Percentiles rank a stretch among this genome's conserved stretches.
phyloP scores from a whole-genome alignment of 176 grass and related monocot species.

The maize (Zea mays) region Zm-B73-REFERENCE-NAM-5.0 NC_050100.1:168278001-168278500 shows the following conservation, averaged over 20 bases:
- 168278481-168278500: not conserved
- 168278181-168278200: not conserved
- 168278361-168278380: constrained; percentile 19
- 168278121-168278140: constrained; percentile 9
- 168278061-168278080: not conserved
- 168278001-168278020: constrained; percentile 7
- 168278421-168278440: not conserved
- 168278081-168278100: not conserved
- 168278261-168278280: not conserved
- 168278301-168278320: not conserved
- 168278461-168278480: not conserved
- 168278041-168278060: not conserved
- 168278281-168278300: too few relatives aligned
- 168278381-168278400: not conserved
- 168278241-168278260: constrained; percentile 8
- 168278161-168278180: not conserved
- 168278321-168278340: not conserved
- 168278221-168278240: not conserved
- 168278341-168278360: constrained; percentile 7
- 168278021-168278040: constrained; percentile 19
- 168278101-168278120: constrained; percentile 16
- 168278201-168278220: too few relatives aligned
- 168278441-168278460: not conserved
- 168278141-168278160: not conserved
- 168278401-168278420: not conserved